phyloP scores from a whole-genome alignment of 129 eudicot species.

The Artemisia annua region DNA sequence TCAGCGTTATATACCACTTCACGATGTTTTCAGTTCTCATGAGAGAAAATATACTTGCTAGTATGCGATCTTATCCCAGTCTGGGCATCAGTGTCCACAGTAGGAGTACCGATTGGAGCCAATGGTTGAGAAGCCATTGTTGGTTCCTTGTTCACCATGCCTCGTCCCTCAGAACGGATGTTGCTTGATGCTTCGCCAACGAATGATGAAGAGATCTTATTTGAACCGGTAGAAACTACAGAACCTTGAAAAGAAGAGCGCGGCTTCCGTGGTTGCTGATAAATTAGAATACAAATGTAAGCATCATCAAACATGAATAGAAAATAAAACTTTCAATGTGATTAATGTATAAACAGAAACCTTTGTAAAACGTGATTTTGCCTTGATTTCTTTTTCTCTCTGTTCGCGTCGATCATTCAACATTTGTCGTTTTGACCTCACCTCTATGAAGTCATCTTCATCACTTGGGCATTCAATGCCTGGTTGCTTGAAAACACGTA shows the following conservation, averaged over 20 bases:
- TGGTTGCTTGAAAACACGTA: conserved; percentile 72
- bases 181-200: conserved; percentile 45
- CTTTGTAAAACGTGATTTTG: conserved; percentile 60
- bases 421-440: conserved; percentile 96
- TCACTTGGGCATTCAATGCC: conserved; percentile 95
- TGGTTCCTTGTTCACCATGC: conserved; percentile 43
- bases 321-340: not conserved
- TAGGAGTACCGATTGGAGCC: conserved; percentile 74
- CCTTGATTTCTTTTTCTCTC: conserved; percentile 88
- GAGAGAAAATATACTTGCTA: conserved; percentile 46
- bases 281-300: conserved; percentile 11
- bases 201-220: conserved; percentile 30
- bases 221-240: conserved; percentile 27
- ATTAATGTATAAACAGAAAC: conserved; percentile 25
- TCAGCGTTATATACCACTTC: not conserved
- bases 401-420: conserved; percentile 91
- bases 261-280: conserved; percentile 61
- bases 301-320: conserved; percentile 1
- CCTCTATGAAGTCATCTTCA: conserved; percentile 95
- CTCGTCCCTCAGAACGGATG: conserved; percentile 35
- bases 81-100: conserved; percentile 43
- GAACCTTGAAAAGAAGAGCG: conserved; percentile 44
- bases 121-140: conserved; percentile 13
- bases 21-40: not conserved
- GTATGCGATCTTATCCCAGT: conserved; percentile 38